Base-by-base conservation (phyloP, 176 grass and related monocot species). In the Dactylis glomerata region DNA sequence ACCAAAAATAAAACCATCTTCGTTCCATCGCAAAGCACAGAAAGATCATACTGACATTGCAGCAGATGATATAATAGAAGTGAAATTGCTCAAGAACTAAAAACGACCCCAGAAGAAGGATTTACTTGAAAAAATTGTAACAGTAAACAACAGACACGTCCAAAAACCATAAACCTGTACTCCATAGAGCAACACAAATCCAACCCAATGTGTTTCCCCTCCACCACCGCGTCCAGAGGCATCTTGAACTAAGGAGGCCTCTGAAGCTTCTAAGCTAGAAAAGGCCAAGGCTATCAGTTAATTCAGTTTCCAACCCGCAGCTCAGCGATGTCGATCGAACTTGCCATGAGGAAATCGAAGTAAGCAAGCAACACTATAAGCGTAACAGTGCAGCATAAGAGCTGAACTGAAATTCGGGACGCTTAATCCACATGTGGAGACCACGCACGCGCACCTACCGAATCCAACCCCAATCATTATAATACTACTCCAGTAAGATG, bases 401-500 rank as follows among this genome's bases (percentile, higher is more conserved):
- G 66, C n/a, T 37, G 26, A 41, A 38, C 11, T n/a, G 52, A 36
- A 42, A 85, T 52, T 67, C 10, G 30, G 32, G 9, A 55, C 23
- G 55, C n/a, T 52, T 40, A 66, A 52, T 41, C 31, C 83, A 23
- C 68, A 41, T 38, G 42, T 34, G 44, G 73, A 45, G 70, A 46
- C n/a, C 62, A 78, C 16, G 15, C 82, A 77, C 45, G 34, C 31
- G 13, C 67, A 78, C 42, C 82, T 27, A 75, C 79, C 44, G 62
- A 83, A 59, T 64, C 55, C 38, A 88, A 27, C 10, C n/a, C n/a
- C 38, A 88, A 45, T 27, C 16, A 80, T 45, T 59, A 24, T 17
- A 73, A 84, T 61, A 83, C 78, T 12, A n/a, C n/a, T n/a, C n/a
- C 77, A 51, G 74, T 10, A 27, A 19, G 75, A 27, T 23, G 70